Percentiles rank a stretch among this genome's conserved stretches.
These are phyloP conservation scores for Fusarium tupiense DNA, from an alignment of 2,329 filamentous ascomycete species.

Conservation along the genomic window DNA sequence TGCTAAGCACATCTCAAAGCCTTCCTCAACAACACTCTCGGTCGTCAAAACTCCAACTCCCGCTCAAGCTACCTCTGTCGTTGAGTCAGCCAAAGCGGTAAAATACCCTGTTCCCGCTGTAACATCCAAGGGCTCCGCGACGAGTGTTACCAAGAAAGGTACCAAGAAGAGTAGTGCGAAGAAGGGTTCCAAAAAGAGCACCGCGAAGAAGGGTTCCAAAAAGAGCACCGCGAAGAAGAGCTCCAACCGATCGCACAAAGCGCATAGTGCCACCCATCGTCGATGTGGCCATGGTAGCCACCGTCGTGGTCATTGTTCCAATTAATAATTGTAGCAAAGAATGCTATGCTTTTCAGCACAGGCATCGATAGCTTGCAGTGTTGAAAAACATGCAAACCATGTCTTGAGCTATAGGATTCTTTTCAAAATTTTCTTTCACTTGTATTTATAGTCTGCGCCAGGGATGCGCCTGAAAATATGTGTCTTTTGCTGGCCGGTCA, in stretches of 20 bases:
- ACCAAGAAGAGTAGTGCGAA: neutral
- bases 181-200: neutral
- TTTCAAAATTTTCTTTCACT: fast-evolving
- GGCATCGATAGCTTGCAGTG: neutral
- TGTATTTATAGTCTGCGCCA: neutral
- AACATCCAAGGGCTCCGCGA: neutral
- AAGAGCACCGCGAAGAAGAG: neutral
- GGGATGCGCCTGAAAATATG: neutral
- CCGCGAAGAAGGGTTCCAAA: neutral
- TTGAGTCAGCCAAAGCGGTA: neutral
- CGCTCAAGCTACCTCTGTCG: neutral
- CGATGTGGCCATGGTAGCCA: neutral
- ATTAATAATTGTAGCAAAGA: neutral
- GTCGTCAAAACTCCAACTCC: neutral
- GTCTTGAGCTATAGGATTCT: fast-evolving
- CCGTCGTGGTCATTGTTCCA: neutral
- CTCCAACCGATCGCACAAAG: neutral
- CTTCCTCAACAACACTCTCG: neutral
- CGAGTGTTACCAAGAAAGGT: neutral
- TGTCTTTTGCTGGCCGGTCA: neutral
- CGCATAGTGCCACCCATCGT: neutral
- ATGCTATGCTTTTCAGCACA: neutral
- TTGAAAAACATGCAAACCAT: too few species aligned
- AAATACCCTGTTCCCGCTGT: neutral
- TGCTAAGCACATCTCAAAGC: neutral